Evolutionary conservation across 2,329 filamentous ascomycete genomes (phyloP).

Genomic region (Diplodia scrobiculata): DNA sequence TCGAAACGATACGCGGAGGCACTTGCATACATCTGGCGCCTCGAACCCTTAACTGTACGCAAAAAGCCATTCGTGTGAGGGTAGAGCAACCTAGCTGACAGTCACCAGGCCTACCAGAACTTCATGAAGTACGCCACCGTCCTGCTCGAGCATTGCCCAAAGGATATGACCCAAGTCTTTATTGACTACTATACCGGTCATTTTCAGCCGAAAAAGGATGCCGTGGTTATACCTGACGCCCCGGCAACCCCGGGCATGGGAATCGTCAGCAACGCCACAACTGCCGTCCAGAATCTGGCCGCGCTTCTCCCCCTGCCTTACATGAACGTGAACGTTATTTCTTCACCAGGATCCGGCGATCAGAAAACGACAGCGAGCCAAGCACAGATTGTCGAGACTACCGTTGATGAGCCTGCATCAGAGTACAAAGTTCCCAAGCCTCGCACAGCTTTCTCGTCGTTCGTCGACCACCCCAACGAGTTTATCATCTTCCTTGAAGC

Average conservation of each 20-base stretch:
- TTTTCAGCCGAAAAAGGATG: slow-evolving; percentile 72
- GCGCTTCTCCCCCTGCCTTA: slow-evolving; percentile 83
- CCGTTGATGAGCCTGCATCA: slow-evolving; percentile 53
- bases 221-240: slow-evolving; percentile 54
- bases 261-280: slow-evolving; percentile 46
- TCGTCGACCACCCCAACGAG: slow-evolving; percentile 88
- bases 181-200: slow-evolving; percentile 91
- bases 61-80: background rate
- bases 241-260: slow-evolving; percentile 50
- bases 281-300: slow-evolving; percentile 81
- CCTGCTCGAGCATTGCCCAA: slow-evolving; percentile 80
- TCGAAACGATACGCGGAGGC: slow-evolving; percentile 88
- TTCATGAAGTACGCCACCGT: slow-evolving; percentile 95
- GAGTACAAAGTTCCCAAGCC: slow-evolving; percentile 81
- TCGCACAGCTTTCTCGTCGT: slow-evolving; percentile 88
- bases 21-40: slow-evolving; percentile 84
- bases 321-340: slow-evolving; percentile 66
- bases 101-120: slow-evolving; percentile 72
- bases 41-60: slow-evolving; percentile 75
- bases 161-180: slow-evolving; percentile 81
- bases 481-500: slow-evolving; percentile 93
- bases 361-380: slow-evolving; percentile 58
- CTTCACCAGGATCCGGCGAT: slow-evolving; percentile 58
- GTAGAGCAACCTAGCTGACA: slow-evolving; percentile 5
- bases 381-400: slow-evolving; percentile 56